These are phyloP conservation scores for Suhomyces yuchorum DNA, from an alignment of 1,139 yeast genomes.

Conservation along the genomic window DNA sequence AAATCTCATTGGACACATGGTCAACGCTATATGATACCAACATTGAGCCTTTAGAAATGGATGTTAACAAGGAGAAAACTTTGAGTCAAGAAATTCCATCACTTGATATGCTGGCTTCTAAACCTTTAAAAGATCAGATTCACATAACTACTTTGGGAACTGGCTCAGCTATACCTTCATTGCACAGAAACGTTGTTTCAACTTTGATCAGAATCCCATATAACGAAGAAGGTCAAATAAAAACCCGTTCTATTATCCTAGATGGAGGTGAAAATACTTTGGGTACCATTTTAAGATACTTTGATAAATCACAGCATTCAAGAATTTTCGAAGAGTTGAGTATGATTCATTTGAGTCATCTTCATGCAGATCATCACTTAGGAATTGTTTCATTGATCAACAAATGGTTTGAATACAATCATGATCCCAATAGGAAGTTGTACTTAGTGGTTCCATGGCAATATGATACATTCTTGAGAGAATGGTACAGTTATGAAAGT, in stretches of 20 bases:
- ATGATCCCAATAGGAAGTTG: constrained; percentile 35
- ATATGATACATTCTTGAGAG: constrained; percentile 64
- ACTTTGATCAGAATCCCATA: constrained; percentile 72
- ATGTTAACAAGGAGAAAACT: constrained; percentile 21
- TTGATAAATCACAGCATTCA: constrained; percentile 43
- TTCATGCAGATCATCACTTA: constrained; percentile 96
- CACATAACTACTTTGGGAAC: constrained; percentile 86
- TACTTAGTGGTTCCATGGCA: constrained; percentile 78
- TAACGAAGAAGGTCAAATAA: constrained; percentile 26
- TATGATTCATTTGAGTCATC: constrained; percentile 76
- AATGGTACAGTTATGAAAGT: constrained; percentile 66
- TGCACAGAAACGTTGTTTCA: constrained; percentile 81
- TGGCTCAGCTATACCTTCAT: constrained; percentile 89
- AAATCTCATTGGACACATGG: constrained; percentile 37
- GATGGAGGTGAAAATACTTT: constrained; percentile 96
- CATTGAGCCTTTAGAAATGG: constrained; percentile 33
- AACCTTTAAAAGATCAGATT: constrained; percentile 51
- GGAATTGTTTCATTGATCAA: constrained; percentile 74
- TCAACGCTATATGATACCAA: constrained; percentile 44
- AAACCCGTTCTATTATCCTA: constrained; percentile 54
- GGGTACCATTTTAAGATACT: constrained; percentile 68
- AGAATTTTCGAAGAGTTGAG: constrained; percentile 55
- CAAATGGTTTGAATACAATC: constrained; percentile 58
- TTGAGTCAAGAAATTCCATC: constrained; percentile 25
- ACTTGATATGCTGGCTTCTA: constrained; percentile 16